Evolutionary conservation across 306 rosid species (phyloP).

Genomic region (Quercus wislizeni): DNA sequence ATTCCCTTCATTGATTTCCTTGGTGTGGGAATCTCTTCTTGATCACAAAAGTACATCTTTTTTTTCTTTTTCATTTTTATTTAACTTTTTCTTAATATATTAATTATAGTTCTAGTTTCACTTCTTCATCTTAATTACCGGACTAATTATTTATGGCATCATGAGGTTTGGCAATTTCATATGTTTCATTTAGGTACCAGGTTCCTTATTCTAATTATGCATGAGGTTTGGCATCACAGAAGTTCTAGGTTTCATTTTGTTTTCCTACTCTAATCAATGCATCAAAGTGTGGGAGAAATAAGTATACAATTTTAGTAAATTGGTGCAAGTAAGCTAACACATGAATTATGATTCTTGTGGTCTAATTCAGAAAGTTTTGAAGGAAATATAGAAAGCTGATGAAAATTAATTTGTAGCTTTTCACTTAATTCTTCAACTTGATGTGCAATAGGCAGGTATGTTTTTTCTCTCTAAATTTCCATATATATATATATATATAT

Average conservation of each 20-base stretch:
- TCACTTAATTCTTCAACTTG: background rate
- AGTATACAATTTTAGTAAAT: background rate
- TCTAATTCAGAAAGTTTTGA: conserved; percentile 20
- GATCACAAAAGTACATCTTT: conserved; percentile 5
- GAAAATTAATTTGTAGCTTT: conserved; percentile 31
- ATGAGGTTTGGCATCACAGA: conserved; percentile 12
- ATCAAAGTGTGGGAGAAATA: background rate
- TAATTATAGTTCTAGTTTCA: background rate
- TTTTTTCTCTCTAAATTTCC: background rate
- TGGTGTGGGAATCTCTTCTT: conserved; percentile 78
- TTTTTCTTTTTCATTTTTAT: conserved; percentile 1
- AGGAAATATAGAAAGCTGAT: conserved; percentile 23
- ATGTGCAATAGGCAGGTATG: background rate
- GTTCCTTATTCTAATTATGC: conserved; percentile 13
- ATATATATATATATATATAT: background rate
- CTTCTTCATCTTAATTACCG: background rate
- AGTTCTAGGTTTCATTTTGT: conserved; percentile 1
- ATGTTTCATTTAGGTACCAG: conserved; percentile 1
- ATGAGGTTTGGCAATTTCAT: background rate
- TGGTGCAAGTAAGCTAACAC: background rate
- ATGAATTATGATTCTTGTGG: conserved; percentile 3
- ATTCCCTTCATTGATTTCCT: conserved; percentile 87
- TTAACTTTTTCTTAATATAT: conserved; percentile 20
- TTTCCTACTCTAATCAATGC: background rate
- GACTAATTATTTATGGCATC: background rate